Evolutionary conservation across 1,284 basidiomycete genomes (phyloP), one percentile per base, ranked within the genome.

Genomic region (Volvariella surrecta): DNA sequence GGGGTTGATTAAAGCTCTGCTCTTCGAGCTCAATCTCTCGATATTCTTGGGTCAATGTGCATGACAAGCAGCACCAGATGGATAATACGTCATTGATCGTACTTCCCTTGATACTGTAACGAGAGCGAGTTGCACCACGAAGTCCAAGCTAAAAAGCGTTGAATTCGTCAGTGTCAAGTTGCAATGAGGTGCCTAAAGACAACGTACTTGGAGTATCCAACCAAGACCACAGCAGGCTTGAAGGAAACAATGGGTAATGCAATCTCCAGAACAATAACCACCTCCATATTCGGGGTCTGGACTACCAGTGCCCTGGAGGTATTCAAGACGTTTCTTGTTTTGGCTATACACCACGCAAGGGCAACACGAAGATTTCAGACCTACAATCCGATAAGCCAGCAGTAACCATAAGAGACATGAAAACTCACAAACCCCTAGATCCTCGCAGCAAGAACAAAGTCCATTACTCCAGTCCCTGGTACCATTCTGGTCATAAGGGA

Each of bases 271-370:
- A 32, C 45, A 49, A n/a, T 21, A 17, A 17, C 42, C 38, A 2
- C 42, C 39, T 3, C 45, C 46, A 30, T 40, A 35, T 15, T 46
- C 45, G n/a, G 41, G 43, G 17, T 51, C 48, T 15, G 45, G 44
- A 4, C 16, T 34, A 4, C 44, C 43, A 20, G 40, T 21, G 8
- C 30, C 13, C 8, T 51, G 39, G 13, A 51, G 31, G n/a, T 47
- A 32, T 13, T 47, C 41, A 17, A 45, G 31, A 20, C 50, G 45
- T 9, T 49, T 35, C 24, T 48, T 49, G n/a, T 41, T 37, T 21
- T 44, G 11, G 2, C 42, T 31, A 42, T 49, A 47, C 6, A 48
- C 43, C 21, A 49, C 37, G 34, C 50, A 51, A 19, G 50, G 50
- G 37, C 42, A 47, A 21, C 15, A 49, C 37, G 32, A 48, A 8